Conservation (phyloP, 2,329 filamentous ascomycete species). For the Thielaviopsis cerberus region DNA sequence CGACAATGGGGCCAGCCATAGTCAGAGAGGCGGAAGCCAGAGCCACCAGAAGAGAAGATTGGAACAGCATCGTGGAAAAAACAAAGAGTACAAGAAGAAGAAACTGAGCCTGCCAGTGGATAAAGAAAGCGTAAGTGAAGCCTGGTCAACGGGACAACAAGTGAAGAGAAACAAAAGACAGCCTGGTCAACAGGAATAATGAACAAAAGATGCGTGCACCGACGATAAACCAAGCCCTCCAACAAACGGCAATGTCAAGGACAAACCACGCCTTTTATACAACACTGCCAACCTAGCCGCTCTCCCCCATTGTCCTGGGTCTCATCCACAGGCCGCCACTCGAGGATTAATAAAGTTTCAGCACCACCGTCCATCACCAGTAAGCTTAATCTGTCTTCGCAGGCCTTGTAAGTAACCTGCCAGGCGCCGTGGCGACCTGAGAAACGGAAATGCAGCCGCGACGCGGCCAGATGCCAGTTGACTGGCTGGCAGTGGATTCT, state of each 20-base stretch:
- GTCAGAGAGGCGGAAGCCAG: slow-evolving; percentile 15
- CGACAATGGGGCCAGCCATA: slow-evolving; percentile 16
- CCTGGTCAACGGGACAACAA: neutral
- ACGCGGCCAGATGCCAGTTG: neutral
- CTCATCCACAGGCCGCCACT: neutral
- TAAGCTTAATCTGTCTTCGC: neutral
- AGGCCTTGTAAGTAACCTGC: neutral
- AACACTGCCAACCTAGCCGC: neutral
- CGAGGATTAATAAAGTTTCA: neutral
- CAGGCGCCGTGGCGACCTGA: neutral
- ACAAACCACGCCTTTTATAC: neutral
- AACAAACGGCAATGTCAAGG: neutral
- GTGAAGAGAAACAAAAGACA: neutral
- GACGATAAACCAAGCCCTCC: neutral
- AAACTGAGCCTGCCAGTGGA: neutral
- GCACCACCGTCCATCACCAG: neutral
- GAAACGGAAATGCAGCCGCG: neutral
- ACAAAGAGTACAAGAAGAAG: neutral
- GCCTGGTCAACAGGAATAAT: neutral
- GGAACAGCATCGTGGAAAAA: neutral
- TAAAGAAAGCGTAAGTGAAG: neutral
- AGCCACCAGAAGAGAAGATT: neutral
- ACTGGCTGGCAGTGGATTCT: neutral
- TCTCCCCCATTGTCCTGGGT: neutral
- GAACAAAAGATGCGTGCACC: neutral